These are phyloP conservation scores for Lathyrus oleraceus DNA, from an alignment of 306 rosid genomes.

Conservation along the genomic window DNA sequence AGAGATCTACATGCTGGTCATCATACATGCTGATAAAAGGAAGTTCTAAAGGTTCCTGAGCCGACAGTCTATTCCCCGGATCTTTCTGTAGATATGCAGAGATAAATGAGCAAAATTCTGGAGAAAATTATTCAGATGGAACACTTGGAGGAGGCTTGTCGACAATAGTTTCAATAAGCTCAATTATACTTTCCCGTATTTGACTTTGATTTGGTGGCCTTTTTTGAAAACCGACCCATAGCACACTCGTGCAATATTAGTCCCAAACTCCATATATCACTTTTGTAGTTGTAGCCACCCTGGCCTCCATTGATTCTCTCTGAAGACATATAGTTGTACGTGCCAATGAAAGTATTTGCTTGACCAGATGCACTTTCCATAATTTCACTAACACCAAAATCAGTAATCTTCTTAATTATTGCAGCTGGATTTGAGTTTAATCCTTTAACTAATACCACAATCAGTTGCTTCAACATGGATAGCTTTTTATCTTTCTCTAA, in stretches of 20 bases:
- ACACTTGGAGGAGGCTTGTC: constrained; percentile 82
- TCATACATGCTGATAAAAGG: constrained; percentile 75
- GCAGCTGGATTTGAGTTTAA: constrained; percentile 87
- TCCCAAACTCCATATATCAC: no score
- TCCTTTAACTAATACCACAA: constrained; percentile 79
- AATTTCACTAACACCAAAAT: constrained; percentile 97
- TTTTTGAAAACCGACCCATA: no score
- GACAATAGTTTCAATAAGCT: no score
- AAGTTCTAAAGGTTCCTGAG: constrained; percentile 79
- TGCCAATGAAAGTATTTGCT: constrained; percentile 95
- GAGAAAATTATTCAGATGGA: constrained; percentile 79
- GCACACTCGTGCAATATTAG: no score
- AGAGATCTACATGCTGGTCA: constrained; percentile 69
- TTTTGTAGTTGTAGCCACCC: constrained; percentile 64
- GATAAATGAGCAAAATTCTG: constrained; percentile 81
- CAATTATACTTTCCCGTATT: no score
- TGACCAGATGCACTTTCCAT: constrained; percentile 88
- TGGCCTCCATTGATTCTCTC: constrained; percentile 80
- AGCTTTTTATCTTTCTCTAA: constrained; percentile 83
- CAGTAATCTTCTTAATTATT: constrained; percentile 92
- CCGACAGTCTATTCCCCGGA: constrained; percentile 67
- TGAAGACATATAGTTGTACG: constrained; percentile 95
- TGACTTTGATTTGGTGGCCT: no score
- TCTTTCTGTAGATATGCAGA: constrained; percentile 88
- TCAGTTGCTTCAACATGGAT: constrained; percentile 89